Percentiles rank a stretch among this genome's conserved stretches.
Conservation (phyloP, 768 basidiomycete species). For the Chalciporus chontae region DNA sequence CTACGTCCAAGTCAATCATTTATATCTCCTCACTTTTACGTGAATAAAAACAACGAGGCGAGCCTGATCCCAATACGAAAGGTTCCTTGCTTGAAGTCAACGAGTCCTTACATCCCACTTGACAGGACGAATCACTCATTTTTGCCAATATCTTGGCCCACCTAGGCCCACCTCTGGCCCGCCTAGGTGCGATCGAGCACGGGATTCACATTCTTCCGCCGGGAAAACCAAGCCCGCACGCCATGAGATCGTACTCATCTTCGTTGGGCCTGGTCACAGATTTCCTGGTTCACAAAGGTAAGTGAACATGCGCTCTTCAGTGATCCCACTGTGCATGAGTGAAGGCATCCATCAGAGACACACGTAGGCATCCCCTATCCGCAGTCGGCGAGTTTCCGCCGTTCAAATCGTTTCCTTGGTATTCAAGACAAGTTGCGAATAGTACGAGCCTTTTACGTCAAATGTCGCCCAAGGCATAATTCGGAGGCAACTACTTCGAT, state of each 20-base stretch:
- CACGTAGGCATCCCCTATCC: no score
- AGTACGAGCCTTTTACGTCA: slow-evolving; percentile 1
- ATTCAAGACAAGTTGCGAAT: background rate
- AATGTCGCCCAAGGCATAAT: background rate
- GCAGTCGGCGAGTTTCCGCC: background rate
- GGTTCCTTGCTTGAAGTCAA: background rate
- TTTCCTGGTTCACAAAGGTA: background rate
- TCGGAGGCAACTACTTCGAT: no score
- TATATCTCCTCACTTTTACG: background rate
- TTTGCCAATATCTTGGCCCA: no score
- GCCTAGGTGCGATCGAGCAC: no score
- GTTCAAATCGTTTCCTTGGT: background rate
- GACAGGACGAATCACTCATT: no score
- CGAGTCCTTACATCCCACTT: background rate
- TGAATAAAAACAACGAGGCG: background rate
- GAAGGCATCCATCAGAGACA: background rate
- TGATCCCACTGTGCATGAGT: background rate
- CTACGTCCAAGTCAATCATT: no score
- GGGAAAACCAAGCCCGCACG: background rate
- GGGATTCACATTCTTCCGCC: background rate
- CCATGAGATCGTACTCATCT: background rate
- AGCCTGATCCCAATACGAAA: background rate
- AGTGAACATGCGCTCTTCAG: background rate
- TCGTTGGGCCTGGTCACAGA: background rate
- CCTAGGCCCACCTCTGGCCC: no score